Evolutionary conservation across 306 rosid species (phyloP), one percentile per base, ranked within the genome.

Genomic region (Cicer judaicum): DNA sequence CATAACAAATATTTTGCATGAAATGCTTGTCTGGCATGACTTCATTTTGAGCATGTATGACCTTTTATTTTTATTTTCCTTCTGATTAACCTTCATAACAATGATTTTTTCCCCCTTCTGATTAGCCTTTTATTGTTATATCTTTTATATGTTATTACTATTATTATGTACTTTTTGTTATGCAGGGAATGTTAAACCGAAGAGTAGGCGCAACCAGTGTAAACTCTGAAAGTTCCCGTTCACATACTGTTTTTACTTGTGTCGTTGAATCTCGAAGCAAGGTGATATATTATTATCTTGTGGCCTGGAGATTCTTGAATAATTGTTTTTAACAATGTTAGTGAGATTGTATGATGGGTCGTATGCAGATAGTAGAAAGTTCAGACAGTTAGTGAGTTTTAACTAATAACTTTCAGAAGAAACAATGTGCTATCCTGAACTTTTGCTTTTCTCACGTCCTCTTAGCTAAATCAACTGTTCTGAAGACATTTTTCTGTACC

Each of bases 241-340:
- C 98, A 64, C 98, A 93, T 79, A 91, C 98, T 66, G 98, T 93
- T 78, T 93, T 93, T 74, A 90, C 98, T 57, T 93, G 98, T 79
- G 92, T 93, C 72, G 87, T 93, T 72, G 89, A 87, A 84, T 93
- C 98, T 59, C 91, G 78, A 85, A 86, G 85, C 87, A 93, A 91
- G 97, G 98, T 93, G 85, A 68, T 60, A 50, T 78, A 29, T 49
- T 70, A 43, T 6, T 67, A 16, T 59, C 74, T 70, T 24, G 21
- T 73, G 75, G 55, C 19, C 42, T 0, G 57, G 16, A 70, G 41
- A 57, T 64, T 54, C 55, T 62, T 38, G 34, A 19, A 38, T 10
- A 34, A 15, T 19, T 54, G 29, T 39, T 80, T 68, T 47, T 39
- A 15, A 7, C 46, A 14, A 14, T 48, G 18, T 38, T 49, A 64